phyloP scores from a whole-genome alignment of 2,329 filamentous ascomycete species.

The Arthrinium phaeospermum region DNA sequence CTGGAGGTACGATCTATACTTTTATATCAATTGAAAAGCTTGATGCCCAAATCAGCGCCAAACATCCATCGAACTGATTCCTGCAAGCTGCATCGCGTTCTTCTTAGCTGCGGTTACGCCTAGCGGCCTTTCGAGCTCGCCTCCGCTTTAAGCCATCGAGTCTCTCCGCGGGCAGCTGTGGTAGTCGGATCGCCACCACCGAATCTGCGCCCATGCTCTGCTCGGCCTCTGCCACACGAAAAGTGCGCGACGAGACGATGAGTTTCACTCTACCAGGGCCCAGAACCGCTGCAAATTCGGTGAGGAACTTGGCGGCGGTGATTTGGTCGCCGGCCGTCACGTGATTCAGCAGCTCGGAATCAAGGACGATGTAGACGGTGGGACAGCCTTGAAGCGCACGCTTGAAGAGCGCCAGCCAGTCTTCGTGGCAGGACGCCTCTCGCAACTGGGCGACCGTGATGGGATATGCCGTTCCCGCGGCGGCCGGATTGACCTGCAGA shows the following conservation, averaged over 20 bases:
- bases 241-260: not conserved
- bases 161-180: not conserved
- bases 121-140: not conserved
- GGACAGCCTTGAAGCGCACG: not conserved
- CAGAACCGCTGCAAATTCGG: not conserved
- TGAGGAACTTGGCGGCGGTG: not conserved
- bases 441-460: not conserved
- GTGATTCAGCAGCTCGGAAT: not conserved
- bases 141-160: not conserved
- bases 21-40: no score
- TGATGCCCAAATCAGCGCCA: no score
- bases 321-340: not conserved
- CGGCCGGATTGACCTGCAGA: not conserved
- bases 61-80: no score
- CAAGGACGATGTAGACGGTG: not conserved
- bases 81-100: no score
- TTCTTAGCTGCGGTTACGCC: not conserved
- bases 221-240: not conserved
- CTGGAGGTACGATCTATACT: no score
- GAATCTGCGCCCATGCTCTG: not conserved
- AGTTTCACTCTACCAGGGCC: not conserved
- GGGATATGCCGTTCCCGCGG: not conserved
- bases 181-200: not conserved
- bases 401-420: not conserved
- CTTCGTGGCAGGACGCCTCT: not conserved